Evolutionary conservation across 2,329 filamentous ascomycete genomes (phyloP), one percentile per base, ranked within the genome.

Genomic region (Dendryphion nanum): DNA sequence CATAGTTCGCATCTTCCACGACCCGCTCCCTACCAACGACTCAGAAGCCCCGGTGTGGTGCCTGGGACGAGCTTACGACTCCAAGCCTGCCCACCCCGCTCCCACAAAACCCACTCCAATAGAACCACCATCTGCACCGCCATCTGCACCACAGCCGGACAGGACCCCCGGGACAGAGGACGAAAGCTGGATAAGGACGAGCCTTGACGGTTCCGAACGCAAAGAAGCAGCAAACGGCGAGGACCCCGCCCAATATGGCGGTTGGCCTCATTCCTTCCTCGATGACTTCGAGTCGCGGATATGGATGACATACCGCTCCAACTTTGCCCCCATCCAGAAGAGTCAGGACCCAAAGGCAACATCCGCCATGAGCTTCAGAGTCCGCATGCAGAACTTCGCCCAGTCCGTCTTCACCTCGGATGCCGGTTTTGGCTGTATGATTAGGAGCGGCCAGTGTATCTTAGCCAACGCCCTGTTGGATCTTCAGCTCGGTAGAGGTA

Each of bases 351-450:
- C 86, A 1, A 82, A 82, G 55, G 85, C 88, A 12, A 63, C 74
- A 1, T 75, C 83, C 4, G 74, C 81, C 6, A 80, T 97, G 71
- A 94, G 88, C 3, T 79, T 97, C 41, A 75, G 87, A 2, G 91
- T 95, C 67, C 83, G 89, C 35, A 73, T 97, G 51, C 86, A 89
- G 57, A 90, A 76, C 37, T 85, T 97, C 5, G 88, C 95, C 33
- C 80, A 87, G 40, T 76, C 76, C 18, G 89, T 87, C 4, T 98
- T 97, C 67, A 86, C 88, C 8, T 91, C 89, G 2, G 93, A 98
- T 63, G 90, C 88, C 7, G 93, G 93, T 35, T 98, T 94, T 89
- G 93, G 93, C 0, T 98, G 93, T 61, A 98, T 98, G 93, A 97
- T 98, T 53, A 77, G 93, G 42, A 96, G 91, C 5, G 93, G 93